Conservation (phyloP, 2,329 filamentous ascomycete species). For the Incumbomyces lentus region DNA sequence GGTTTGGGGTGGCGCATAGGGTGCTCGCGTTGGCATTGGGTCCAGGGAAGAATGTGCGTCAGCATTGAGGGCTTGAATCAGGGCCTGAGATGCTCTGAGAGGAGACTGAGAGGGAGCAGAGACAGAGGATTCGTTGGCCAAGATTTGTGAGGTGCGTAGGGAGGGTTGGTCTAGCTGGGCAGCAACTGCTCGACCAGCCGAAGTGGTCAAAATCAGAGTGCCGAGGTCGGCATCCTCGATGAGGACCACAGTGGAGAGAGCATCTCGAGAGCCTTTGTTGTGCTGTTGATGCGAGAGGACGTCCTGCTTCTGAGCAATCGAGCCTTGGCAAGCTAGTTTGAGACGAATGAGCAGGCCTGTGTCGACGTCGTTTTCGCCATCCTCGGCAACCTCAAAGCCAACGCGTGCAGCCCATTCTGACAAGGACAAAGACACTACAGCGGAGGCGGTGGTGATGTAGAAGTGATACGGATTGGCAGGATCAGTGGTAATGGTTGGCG, state of each 20-base stretch:
- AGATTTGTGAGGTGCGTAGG: conserved; percentile 10
- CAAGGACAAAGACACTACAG: conserved; percentile 46
- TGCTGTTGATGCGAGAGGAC: conserved; percentile 38
- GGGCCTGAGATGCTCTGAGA: background rate
- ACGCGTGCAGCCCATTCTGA: conserved; percentile 47
- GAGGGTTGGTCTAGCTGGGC: conserved; percentile 42
- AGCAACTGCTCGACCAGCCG: conserved; percentile 39
- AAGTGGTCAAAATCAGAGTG: conserved; percentile 45
- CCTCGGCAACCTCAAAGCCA: conserved; percentile 41
- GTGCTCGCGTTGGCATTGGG: conserved; percentile 28
- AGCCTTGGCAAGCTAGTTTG: conserved; percentile 43
- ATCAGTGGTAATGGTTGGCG: conserved; percentile 48
- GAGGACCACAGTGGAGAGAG: conserved; percentile 39
- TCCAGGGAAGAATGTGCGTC: conserved; percentile 11
- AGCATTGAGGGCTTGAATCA: conserved; percentile 4
- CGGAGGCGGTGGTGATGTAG: conserved; percentile 46
- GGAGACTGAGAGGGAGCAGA: background rate
- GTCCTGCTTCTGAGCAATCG: conserved; percentile 27
- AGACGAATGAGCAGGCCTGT: conserved; percentile 47
- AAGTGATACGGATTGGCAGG: conserved; percentile 47
- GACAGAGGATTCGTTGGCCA: conserved; percentile 11
- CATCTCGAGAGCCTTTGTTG: conserved; percentile 21
- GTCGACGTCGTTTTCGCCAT: conserved; percentile 25
- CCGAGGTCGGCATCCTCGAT: conserved; percentile 48
- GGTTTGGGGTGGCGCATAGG: conserved; percentile 24